A percentile compares a stretch with the other conserved stretches of the same genome.
phyloP scores from a whole-genome alignment of 2,329 filamentous ascomycete genomes.

The Cordyceps javanica region DNA sequence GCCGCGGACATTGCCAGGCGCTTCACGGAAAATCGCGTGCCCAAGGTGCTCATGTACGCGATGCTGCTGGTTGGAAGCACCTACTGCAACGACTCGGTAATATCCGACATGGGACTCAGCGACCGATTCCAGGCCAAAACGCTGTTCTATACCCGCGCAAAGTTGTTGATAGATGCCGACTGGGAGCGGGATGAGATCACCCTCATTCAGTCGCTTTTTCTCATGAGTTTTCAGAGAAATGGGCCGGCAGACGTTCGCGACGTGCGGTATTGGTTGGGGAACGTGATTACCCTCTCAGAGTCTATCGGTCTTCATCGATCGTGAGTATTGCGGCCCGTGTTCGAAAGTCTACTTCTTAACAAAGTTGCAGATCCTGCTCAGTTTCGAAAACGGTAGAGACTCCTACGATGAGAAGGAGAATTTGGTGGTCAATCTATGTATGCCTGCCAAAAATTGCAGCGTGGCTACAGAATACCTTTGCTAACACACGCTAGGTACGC shows the following conservation, averaged over 20 bases:
- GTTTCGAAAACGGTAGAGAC: conserved; percentile 22
- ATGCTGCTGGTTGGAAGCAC: conserved; percentile 50
- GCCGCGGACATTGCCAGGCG: conserved; percentile 34
- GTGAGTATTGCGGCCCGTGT: conserved; percentile 17
- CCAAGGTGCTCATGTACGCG: conserved; percentile 44
- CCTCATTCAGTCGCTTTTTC: conserved; percentile 44
- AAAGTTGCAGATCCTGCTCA: conserved; percentile 20
- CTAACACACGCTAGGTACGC: conserved; percentile 23
- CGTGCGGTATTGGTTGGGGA: conserved; percentile 43
- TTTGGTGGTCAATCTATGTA: conserved; percentile 51
- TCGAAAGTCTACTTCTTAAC: background rate
- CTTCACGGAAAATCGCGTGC: conserved; percentile 36
- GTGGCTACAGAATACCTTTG: background rate
- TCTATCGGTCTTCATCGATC: conserved; percentile 40
- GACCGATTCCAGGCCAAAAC: conserved; percentile 45
- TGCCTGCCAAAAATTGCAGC: conserved; percentile 16
- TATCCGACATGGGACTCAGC: conserved; percentile 39
- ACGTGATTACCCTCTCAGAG: conserved; percentile 45
- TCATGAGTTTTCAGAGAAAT: conserved; percentile 51
- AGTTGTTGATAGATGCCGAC: conserved; percentile 47
- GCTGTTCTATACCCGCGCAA: conserved; percentile 42
- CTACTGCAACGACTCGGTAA: conserved; percentile 41
- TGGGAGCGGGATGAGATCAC: conserved; percentile 45
- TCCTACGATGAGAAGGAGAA: conserved; percentile 34
- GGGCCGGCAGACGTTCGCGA: conserved; percentile 42